phyloP scores from a whole-genome alignment of 768 basidiomycete species.

The Kwoniella shandongensis region DNA sequence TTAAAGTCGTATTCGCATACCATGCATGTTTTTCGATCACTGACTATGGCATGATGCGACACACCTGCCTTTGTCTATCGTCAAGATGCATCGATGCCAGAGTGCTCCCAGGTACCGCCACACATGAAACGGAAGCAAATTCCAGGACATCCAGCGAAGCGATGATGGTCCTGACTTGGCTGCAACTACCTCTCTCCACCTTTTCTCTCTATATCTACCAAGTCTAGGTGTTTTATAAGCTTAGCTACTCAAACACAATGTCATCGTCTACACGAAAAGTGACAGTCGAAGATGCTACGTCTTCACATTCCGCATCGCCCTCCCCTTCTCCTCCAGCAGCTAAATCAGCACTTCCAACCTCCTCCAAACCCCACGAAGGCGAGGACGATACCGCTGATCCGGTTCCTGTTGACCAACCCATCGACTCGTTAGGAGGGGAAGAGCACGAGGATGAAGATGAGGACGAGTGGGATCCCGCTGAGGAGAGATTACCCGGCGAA shows the following conservation, averaged over 20 bases:
- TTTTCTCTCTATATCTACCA: too few species aligned
- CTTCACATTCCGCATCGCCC: constrained; percentile 7
- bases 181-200: too few species aligned
- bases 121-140: constrained; percentile 1
- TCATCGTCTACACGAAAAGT: constrained; percentile 7
- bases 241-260: constrained; percentile 1
- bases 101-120: too few species aligned
- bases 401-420: constrained; percentile 19
- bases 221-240: too few species aligned
- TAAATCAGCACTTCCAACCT: background rate
- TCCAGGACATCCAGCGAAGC: background rate
- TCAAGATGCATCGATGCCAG: too few species aligned
- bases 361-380: background rate
- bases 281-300: constrained; percentile 17
- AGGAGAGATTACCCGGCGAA: constrained; percentile 29
- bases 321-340: background rate
- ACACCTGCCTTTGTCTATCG: too few species aligned
- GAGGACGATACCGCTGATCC: background rate
- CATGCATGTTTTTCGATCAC: too few species aligned
- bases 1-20: too few species aligned
- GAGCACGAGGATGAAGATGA: constrained; percentile 30
- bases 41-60: too few species aligned
- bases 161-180: background rate
- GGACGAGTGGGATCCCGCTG: constrained; percentile 38
- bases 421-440: constrained; percentile 20